Evolutionary conservation across 768 basidiomycete genomes (phyloP), one percentile per base, ranked within the genome.

Genomic region (Austroboletus eburneus): DNA sequence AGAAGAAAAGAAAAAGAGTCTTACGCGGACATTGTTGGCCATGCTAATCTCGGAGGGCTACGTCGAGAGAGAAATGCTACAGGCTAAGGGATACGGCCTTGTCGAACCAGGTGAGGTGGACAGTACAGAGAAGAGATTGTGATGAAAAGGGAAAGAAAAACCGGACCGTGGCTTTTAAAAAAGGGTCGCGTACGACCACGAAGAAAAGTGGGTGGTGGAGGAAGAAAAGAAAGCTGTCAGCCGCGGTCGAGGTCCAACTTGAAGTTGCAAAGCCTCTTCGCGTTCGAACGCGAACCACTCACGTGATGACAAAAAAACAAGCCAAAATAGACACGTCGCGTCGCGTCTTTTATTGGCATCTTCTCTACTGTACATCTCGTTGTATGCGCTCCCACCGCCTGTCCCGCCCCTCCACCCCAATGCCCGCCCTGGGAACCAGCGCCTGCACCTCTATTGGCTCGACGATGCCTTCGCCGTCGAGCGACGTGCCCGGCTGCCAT

Each of bases 21-120:
- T 41, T 73, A 85, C 84, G 62, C 84, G 81, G 63, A 62, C 62
- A 62, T 77, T 71, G 72, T 72, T 79, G 60, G 81, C 77, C 80
- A 85, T 84, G 55, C 49, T 61, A 55, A 52, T 38, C 30, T 10
- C 7, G 14, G 30, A 44, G 46, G 34, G 39, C 24, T 17, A 16
- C n/a, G 49, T 48, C 17, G 39, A 39, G 32, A 46, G 39, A 18
- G 45, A 46, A 65, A 65, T 65, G 58, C 56, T 60, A 60, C 54
- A 60, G 42, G 22, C 47, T 40, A 34, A 22, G 40, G 47, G 36
- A 55, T 54, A 40, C 41, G 52, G 52, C 50, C 38, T 45, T 34
- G 51, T 44, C 29, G 45, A 39, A 61, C 40, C 43, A 36, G 46
- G 39, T 1, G 6, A 35, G 49, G 35, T 33, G 13, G 24, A 43